Conservation (phyloP, 768 basidiomycete species). For the Boletus vinaceobasis region DNA sequence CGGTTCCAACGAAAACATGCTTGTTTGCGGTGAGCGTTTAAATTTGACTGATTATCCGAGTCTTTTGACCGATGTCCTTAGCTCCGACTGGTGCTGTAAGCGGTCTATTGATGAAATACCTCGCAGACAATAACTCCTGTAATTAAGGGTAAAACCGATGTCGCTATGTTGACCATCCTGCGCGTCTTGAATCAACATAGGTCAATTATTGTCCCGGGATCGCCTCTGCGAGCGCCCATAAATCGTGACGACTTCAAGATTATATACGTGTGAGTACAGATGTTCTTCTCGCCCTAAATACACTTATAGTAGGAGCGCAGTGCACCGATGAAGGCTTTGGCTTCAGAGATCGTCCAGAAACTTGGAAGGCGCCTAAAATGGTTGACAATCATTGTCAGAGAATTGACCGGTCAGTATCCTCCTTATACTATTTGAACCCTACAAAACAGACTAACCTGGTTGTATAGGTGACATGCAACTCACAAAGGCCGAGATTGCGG, state of each 20-base stretch:
- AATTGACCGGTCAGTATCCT: slow-evolving; percentile 70
- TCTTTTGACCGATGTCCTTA: slow-evolving; percentile 28
- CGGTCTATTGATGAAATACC: neutral
- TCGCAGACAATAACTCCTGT: slow-evolving; percentile 3
- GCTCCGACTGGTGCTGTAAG: slow-evolving; percentile 97
- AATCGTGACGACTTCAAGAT: slow-evolving; percentile 82
- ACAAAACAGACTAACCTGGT: neutral
- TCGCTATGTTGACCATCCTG: slow-evolving; percentile 91
- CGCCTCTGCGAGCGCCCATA: slow-evolving; percentile 48
- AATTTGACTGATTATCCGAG: neutral
- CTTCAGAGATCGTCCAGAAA: slow-evolving; percentile 93
- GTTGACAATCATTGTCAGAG: slow-evolving; percentile 82
- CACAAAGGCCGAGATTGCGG: slow-evolving; percentile 87
- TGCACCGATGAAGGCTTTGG: slow-evolving; percentile 98
- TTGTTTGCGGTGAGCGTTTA: slow-evolving; percentile 47
- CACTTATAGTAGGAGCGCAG: slow-evolving; percentile 34
- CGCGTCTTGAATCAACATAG: slow-evolving; percentile 80
- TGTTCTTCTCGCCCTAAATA: neutral
- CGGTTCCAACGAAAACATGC: slow-evolving; percentile 92
- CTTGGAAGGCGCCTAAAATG: slow-evolving; percentile 85
- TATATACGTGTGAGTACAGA: slow-evolving; percentile 78
- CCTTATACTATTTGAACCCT: neutral
- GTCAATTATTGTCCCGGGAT: slow-evolving; percentile 25
- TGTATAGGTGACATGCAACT: slow-evolving; percentile 87
- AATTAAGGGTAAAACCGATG: slow-evolving; percentile 93